phyloP scores from a whole-genome alignment of 1,284 basidiomycete species.

The Cystobasidiaceae sp. region DNA sequence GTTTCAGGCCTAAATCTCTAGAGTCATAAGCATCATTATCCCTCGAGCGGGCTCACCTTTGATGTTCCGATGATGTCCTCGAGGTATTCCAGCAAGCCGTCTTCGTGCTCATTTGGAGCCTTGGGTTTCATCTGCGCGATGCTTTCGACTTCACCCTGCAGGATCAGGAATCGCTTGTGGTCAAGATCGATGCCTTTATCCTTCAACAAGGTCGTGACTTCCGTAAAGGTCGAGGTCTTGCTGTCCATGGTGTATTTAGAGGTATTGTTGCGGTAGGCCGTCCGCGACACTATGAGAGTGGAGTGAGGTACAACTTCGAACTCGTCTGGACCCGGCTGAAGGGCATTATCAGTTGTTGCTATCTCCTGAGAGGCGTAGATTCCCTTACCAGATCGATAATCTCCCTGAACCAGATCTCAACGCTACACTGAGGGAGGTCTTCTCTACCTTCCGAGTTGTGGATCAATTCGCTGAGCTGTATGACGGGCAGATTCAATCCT shows the following conservation, averaged over 20 bases:
- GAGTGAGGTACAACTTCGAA: constrained; percentile 79
- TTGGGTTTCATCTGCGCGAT: constrained; percentile 99
- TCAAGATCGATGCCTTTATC: constrained; percentile 93
- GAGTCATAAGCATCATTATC: no score
- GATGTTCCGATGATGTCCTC: constrained; percentile 98
- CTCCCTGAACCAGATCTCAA: constrained; percentile 93
- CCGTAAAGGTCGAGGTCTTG: constrained; percentile 69
- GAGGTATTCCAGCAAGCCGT: constrained; percentile 92
- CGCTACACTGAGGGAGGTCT: constrained; percentile 73
- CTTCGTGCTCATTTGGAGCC: constrained; percentile 87
- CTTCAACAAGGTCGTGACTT: constrained; percentile 84
- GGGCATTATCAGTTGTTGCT: background rate
- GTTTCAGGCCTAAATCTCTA: no score
- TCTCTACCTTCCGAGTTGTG: constrained; percentile 66
- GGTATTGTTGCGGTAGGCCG: constrained; percentile 81
- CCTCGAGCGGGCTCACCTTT: constrained; percentile 46
- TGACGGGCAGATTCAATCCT: background rate
- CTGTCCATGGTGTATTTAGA: constrained; percentile 90
- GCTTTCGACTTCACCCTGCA: constrained; percentile 98
- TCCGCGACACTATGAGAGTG: constrained; percentile 75
- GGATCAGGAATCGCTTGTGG: constrained; percentile 96
- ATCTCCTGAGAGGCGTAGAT: background rate
- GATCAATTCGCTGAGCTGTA: constrained; percentile 64
- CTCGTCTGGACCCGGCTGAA: constrained; percentile 79
- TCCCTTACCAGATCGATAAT: constrained; percentile 75